Percentiles rank a stretch among this genome's conserved stretches.
Conservation (phyloP, 257 asterid species). For the Gardenia jasminoides region DNA sequence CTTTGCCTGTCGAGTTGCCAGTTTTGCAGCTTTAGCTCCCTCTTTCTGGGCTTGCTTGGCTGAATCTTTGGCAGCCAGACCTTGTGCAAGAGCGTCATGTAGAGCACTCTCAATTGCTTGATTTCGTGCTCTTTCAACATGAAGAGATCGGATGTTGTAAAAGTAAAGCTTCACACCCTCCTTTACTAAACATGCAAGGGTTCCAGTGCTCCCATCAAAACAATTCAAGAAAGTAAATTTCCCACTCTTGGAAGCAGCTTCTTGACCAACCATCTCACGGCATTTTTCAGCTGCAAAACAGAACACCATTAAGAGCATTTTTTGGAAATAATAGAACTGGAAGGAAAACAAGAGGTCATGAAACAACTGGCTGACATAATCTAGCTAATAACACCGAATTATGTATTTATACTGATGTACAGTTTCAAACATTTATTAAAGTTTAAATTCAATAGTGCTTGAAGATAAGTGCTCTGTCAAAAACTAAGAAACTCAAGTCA, state of each 20-base stretch:
- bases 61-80: conserved; percentile 67
- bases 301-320: conserved; percentile 12
- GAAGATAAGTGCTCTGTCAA: background rate
- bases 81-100: conserved; percentile 75
- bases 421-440: background rate
- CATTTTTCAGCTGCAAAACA: conserved; percentile 76
- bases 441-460: background rate
- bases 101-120: conserved; percentile 75
- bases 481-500: background rate
- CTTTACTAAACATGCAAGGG: conserved; percentile 77
- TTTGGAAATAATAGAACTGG: background rate
- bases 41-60: conserved; percentile 72
- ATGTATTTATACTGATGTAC: background rate
- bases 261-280: conserved; percentile 73
- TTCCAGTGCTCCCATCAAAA: conserved; percentile 81
- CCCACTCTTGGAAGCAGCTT: conserved; percentile 91
- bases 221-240: conserved; percentile 66
- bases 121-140: conserved; percentile 68
- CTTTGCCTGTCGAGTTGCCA: conserved; percentile 70
- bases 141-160: conserved; percentile 61
- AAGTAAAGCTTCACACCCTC: conserved; percentile 84
- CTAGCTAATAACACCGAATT: background rate
- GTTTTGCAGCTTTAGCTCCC: conserved; percentile 90
- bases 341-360: background rate
- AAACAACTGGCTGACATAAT: conserved; percentile 6